Evolutionary conservation across 2,329 filamentous ascomycete genomes (phyloP).

Genomic region (Proliferodiscus dingleyae): DNA sequence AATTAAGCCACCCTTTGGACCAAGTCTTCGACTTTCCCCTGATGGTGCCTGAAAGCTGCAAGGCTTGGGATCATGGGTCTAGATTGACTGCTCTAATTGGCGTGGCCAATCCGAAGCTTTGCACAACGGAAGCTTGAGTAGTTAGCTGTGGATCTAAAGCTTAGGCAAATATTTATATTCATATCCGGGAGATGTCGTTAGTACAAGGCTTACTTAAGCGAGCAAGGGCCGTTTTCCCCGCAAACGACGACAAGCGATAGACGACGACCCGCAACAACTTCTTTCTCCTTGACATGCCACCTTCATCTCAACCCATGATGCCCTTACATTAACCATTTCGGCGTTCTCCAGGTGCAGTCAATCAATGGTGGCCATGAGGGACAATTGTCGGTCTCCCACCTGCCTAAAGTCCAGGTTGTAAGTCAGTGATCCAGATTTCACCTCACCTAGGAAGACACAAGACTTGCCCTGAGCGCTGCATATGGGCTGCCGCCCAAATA

Average conservation of each 20-base stretch:
- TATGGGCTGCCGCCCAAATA: background rate
- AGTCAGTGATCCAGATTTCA: background rate
- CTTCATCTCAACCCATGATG: slow-evolving; percentile 1
- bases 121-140: background rate
- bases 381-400: background rate
- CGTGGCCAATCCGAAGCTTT: background rate
- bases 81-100: background rate
- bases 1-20: background rate
- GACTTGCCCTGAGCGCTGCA: background rate
- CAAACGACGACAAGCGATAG: slow-evolving; percentile 2
- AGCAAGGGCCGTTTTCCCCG: background rate
- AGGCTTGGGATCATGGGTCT: background rate
- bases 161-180: slow-evolving; percentile 14
- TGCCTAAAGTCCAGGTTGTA: background rate
- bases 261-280: slow-evolving; percentile 4
- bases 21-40: background rate
- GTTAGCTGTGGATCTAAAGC: background rate
- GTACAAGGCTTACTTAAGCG: background rate
- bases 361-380: background rate
- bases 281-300: slow-evolving; percentile 5
- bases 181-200: slow-evolving; percentile 2
- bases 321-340: too few relatives aligned
- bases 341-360: too few relatives aligned
- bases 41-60: slow-evolving; percentile 7
- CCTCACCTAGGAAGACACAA: too few relatives aligned